phyloP scores from a whole-genome alignment of 371 early-diverging fungal genomes.

The Scutellospora calospora region DNA sequence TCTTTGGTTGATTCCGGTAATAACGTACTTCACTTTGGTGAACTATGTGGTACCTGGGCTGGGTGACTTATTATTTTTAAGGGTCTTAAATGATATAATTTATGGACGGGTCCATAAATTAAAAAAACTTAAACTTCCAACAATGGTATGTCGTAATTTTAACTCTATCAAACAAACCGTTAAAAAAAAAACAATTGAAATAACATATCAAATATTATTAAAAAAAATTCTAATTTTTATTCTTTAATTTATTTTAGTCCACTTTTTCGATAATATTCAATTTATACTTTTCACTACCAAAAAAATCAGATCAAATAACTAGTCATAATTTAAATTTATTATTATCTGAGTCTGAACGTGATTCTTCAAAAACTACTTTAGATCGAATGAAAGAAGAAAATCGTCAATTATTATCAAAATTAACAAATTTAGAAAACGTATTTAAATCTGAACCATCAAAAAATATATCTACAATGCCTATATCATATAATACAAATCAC shows the following conservation, averaged over 20 bases:
- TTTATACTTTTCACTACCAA: not conserved
- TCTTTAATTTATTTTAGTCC: not conserved
- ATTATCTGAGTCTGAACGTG: too few species aligned
- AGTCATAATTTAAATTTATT: too few species aligned
- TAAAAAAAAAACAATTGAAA: not conserved
- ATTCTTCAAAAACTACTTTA: not conserved
- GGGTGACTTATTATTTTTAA: slow-evolving; percentile 12
- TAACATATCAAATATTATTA: not conserved
- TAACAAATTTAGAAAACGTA: slow-evolving; percentile 26
- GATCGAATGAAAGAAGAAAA: slow-evolving; percentile 42
- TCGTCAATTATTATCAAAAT: slow-evolving; percentile 26
- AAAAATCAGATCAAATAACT: not conserved
- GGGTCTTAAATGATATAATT: not conserved
- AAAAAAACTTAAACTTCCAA: not conserved
- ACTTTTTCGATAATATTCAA: not conserved
- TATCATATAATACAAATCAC: too few species aligned
- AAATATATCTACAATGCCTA: too few species aligned
- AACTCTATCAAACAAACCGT: too few species aligned
- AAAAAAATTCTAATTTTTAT: not conserved
- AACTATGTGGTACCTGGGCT: slow-evolving; percentile 22
- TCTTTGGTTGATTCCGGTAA: too few species aligned
- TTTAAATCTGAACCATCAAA: not conserved
- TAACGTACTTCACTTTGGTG: not conserved
- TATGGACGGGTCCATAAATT: slow-evolving; percentile 39
- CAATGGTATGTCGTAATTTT: not conserved